Conservation (phyloP, 345 rosid species). For the Murraya paniculata region DNA sequence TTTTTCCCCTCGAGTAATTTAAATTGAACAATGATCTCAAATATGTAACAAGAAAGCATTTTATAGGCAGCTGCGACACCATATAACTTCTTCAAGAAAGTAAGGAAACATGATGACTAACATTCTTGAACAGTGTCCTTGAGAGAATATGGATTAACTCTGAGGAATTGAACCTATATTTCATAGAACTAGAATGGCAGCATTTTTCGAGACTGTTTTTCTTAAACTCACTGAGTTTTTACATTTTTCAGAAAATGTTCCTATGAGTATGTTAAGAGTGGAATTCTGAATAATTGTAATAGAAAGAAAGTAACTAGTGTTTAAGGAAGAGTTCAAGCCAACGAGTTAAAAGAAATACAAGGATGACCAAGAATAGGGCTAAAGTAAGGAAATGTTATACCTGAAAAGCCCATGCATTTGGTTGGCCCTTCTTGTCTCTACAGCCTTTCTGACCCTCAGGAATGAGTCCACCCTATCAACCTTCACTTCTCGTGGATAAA, state of each 20-base stretch:
- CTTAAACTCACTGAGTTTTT: not conserved
- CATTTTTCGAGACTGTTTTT: not conserved
- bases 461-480: conserved; percentile 59
- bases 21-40: not conserved
- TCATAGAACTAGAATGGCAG: not conserved
- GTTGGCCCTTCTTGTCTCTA: conserved; percentile 86
- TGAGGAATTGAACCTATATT: not conserved
- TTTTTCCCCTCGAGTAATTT: not conserved
- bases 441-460: conserved; percentile 60
- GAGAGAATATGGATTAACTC: not conserved
- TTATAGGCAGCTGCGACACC: not conserved
- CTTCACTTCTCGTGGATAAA: conserved; percentile 77
- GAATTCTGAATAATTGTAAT: not conserved
- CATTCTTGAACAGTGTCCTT: not conserved
- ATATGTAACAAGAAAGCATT: not conserved
- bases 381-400: conserved; percentile 35
- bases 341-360: not conserved
- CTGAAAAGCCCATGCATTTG: conserved; percentile 99
- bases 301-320: not conserved
- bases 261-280: not conserved
- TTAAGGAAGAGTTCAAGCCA: not conserved
- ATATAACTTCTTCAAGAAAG: not conserved
- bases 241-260: not conserved
- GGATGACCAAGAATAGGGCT: not conserved
- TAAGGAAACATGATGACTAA: not conserved